phyloP scores from a whole-genome alignment of 495 filamentous ascomycete species.

The Penicillium roqueforti region DNA sequence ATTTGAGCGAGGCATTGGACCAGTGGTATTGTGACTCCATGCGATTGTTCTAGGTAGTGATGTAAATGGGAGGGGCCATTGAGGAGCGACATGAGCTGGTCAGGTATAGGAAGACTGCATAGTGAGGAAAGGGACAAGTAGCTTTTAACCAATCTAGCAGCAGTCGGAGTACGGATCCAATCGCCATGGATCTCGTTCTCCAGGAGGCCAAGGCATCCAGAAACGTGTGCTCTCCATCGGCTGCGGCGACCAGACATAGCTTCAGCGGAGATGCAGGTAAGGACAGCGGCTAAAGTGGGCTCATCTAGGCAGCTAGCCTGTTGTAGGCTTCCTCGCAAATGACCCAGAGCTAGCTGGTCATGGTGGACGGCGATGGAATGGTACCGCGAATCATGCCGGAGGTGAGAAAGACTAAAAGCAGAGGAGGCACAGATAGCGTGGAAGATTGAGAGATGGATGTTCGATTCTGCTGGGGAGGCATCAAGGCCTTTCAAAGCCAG shows the following conservation, averaged over 20 bases:
- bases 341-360: constrained; percentile 24
- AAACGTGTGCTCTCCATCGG: constrained; percentile 27
- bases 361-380: constrained; percentile 25
- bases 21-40: constrained; percentile 19
- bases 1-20: constrained; percentile 23
- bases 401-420: constrained; percentile 25
- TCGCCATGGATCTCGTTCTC: constrained; percentile 21
- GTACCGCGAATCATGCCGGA: constrained; percentile 19
- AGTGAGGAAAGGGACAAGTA: constrained; percentile 27
- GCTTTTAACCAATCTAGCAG: constrained; percentile 22
- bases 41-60: constrained; percentile 24
- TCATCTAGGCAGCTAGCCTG: constrained; percentile 18
- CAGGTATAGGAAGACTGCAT: constrained; percentile 24
- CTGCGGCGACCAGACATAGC: constrained; percentile 27
- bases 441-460: constrained; percentile 25
- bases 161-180: constrained; percentile 19
- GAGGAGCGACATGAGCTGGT: constrained; percentile 16
- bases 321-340: constrained; percentile 21
- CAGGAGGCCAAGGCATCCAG: constrained; percentile 23
- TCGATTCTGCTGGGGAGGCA: constrained; percentile 9
- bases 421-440: constrained; percentile 34
- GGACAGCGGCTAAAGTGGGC: constrained; percentile 19
- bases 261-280: constrained; percentile 25
- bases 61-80: constrained; percentile 17
- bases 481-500: constrained; percentile 24